Base-by-base conservation (phyloP, 1,284 basidiomycete genomes). In the Melampsora larici-populina region DNA sequence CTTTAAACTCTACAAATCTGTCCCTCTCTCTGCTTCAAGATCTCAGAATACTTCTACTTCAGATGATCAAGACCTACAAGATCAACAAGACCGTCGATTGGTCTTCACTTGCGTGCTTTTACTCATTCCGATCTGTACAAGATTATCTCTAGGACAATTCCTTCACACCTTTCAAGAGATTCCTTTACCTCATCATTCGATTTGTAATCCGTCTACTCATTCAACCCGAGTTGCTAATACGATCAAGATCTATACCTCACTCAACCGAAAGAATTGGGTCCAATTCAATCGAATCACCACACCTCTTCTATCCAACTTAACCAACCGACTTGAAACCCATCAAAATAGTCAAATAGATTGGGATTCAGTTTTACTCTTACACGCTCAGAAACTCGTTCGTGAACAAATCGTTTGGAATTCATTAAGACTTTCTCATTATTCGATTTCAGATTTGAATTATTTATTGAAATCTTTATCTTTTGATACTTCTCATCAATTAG, bases 91-190 rank as follows among this genome's bases (percentile, higher is more conserved):
- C 0, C 65, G 67, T 18, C 31, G 74, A 49, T 15, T 70, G 43
- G 70, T 64, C 29, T 77, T 77, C 69, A 55, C 40, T 2, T 43
- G 26, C 7, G 60, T 77, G 5, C 63, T 49, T 5, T 51, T 77
- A 36, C 58, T 77, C 17, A 21, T 77, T 58, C 74, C 74, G 11
- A 69, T 77, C 1, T 65, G 21, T 13, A 70, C 36, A 1, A 33
- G 67, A 6, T 48, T 63, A 15, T 51, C 55, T 63, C 18, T 77
- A n/a, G 33, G 46, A 36, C 24, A 33, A 77, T 70, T 77, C 21
- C 18, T 70, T 0, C 31, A 70, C 17, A 43, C 58, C 26, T 31
- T 77, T 40, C 29, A 48, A n/a, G 13, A 48, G 48, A 26, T 62
- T 24, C 43, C n/a, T 15, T 2, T 48, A n/a, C 2, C 26, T 31